Conservation (phyloP, 768 basidiomycete species). For the Neoboletus magnificus region DNA sequence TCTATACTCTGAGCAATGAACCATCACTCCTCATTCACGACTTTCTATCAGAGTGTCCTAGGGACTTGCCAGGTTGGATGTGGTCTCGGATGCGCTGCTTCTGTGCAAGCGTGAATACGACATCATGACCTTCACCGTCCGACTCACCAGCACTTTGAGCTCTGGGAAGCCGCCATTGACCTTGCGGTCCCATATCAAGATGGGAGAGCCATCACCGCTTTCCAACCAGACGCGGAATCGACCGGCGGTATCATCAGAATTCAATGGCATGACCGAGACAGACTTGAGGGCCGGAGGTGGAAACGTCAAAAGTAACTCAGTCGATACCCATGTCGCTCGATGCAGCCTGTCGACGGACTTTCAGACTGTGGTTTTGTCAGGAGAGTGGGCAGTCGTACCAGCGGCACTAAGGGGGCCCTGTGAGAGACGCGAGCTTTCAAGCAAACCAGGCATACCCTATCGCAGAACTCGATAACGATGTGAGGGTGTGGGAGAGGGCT, state of each 20-base stretch:
- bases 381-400: conserved; percentile 49
- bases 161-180: conserved; percentile 91
- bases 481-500: conserved; percentile 45
- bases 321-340: conserved; percentile 90
- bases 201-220: conserved; percentile 32
- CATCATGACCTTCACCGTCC: neutral
- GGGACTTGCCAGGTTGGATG: conserved; percentile 72
- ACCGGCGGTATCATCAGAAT: conserved; percentile 79
- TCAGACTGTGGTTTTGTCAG: neutral
- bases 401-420: conserved; percentile 54
- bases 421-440: neutral
- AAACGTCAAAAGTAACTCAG: conserved; percentile 89
- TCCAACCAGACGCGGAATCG: conserved; percentile 89
- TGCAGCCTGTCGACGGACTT: conserved; percentile 61
- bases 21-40: conserved; percentile 10
- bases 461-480: conserved; percentile 90
- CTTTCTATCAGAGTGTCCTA: conserved; percentile 86
- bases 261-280: conserved; percentile 72
- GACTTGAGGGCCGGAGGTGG: conserved; percentile 68
- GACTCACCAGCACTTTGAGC: conserved; percentile 72
- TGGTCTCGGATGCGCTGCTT: conserved; percentile 87
- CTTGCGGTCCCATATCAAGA: conserved; percentile 86
- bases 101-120: conserved; percentile 36
- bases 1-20: neutral
- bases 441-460: conserved; percentile 55